Evolutionary conservation across 2,329 filamentous ascomycete genomes (phyloP), one percentile per base, ranked within the genome.

Genomic region (Aspergillus sp.): DNA sequence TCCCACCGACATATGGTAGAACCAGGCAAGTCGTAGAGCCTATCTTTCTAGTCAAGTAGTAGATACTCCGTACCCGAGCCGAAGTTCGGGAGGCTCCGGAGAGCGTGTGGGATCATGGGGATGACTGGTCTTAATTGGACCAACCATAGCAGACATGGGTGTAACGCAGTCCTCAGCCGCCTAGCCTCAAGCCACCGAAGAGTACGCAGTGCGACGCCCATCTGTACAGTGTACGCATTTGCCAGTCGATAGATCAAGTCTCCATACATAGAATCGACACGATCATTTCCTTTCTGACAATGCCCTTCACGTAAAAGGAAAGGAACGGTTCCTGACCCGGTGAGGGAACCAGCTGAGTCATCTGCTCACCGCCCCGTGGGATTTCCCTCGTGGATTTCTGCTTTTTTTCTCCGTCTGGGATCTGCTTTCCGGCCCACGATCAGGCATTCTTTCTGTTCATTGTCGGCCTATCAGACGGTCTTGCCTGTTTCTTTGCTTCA

Each of bases 331-430:
- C 44, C 44, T 49, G 21, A 49, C 47, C 47, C 47, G 13, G 47
- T 23, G 47, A 8, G 23, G n/a, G 17, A 36, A 17, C 17, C 17
- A 10, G 39, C 44, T 25, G 44, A 49, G 44, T 49, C 44, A 49
- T 49, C 44, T n/a, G 5, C 21, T 54, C 52, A 54, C 52, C 52
- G 52, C 52, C 52, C 38, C 5, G 23, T 25, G 38, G 39, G 25
- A 32, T 32, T 32, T 54, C 39, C 23, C 52, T n/a, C 52, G 21
- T 25, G 44, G 39, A 17, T 23, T 30, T 17, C n/a, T 47, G 32
- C 32, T 47, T 55, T 54, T 54, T 55, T 47, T 42, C 53, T 55
- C 42, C 32, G 39, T 55, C 32, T 55, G 53, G 39, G 52, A 32
- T 54, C 25, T 32, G 25, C 47, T 32, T 5, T 32, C 25, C 23